Base-by-base conservation (phyloP, 2,329 filamentous ascomycete species). In the Fusarium transvaalense region DNA sequence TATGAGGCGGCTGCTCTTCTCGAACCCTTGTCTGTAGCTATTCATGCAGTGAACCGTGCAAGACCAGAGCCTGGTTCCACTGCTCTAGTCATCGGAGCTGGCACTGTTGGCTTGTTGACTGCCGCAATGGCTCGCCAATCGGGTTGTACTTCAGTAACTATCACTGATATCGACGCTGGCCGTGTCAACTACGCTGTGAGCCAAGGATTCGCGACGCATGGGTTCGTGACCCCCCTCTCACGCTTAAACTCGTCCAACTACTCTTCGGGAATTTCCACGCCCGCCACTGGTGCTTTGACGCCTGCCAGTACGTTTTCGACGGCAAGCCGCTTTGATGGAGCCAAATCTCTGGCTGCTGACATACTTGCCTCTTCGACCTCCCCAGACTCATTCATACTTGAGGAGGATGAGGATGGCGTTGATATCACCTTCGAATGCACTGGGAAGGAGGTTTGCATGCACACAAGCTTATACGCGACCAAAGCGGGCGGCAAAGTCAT, bases 341-440 rank as follows among this genome's bases (percentile, higher is more conserved):
- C 86, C 23, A 87, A 83, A 75, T 72, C 74, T 5, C 75, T 85
- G 8, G 86, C 86, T 3, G 73, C 76, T 12, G 83, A 86, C 37
- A 82, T 88, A 35, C 78, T 88, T 41, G 77, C 82, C 1, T 71
- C 82, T 12, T 79, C 81, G 2, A 77, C 71, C 43, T 66, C 57
- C 9, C 41, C 66, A 17, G 74, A 74, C 13, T 72, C 71, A 10
- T 75, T 73, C 4, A 61, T 76, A n/a, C 54, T 80, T 3, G 73
- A 85, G 23, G 89, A 91, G 52, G 89, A 91, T 51, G 88, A 91
- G 73, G 86, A 82, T 2, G 89, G 91, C 46, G 86, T 92, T 4
- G 90, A 92, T 73, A 79, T 90, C 7, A 87, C 90, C 1, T 93
- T 93, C 68, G 91, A 94, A 78, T 93, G 91, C 75, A 93, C 91